phyloP scores from a whole-genome alignment of 352 stramenopile species.

The Aphanomyces euteiches region DNA sequence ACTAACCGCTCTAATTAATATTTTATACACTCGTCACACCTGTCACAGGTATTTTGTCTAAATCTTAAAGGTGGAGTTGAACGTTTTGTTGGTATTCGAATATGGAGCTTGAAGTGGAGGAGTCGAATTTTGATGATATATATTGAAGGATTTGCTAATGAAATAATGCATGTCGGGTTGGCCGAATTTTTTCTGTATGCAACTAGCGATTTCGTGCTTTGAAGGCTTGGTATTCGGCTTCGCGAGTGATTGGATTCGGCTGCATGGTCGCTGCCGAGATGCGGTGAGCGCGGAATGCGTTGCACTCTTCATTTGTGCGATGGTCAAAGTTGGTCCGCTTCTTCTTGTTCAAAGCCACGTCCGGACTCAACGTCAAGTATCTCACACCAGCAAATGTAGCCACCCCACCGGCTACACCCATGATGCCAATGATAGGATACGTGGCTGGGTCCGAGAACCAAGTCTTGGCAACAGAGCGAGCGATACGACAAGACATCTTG shows the following conservation, averaged over 20 bases:
- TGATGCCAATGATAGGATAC: conserved; percentile 24
- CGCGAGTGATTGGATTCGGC: conserved; percentile 17
- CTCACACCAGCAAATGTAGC: conserved; percentile 15
- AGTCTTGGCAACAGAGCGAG: background rate
- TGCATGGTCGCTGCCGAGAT: background rate
- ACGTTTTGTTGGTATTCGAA: too few relatives aligned
- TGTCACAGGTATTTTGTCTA: too few relatives aligned
- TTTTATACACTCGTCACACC: too few relatives aligned
- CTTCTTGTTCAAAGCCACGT: conserved; percentile 26
- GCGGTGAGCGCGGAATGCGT: conserved; percentile 18
- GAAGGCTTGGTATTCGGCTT: background rate
- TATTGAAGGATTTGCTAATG: too few relatives aligned
- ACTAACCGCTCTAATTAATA: too few relatives aligned
- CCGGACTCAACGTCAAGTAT: conserved; percentile 10
- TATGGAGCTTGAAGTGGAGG: too few relatives aligned
- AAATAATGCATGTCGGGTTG: too few relatives aligned
- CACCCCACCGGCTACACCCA: conserved; percentile 3
- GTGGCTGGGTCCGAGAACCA: conserved; percentile 22
- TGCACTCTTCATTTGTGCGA: conserved; percentile 15
- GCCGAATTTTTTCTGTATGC: too few relatives aligned
- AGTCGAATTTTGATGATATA: too few relatives aligned
- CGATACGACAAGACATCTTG: background rate
- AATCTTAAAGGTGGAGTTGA: too few relatives aligned
- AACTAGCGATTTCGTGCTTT: background rate
- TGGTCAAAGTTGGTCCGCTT: conserved; percentile 1